These are phyloP conservation scores for Backusella parvicylindrica DNA, from an alignment of 192 early-diverging fungal genomes.

Conservation along the genomic window DNA sequence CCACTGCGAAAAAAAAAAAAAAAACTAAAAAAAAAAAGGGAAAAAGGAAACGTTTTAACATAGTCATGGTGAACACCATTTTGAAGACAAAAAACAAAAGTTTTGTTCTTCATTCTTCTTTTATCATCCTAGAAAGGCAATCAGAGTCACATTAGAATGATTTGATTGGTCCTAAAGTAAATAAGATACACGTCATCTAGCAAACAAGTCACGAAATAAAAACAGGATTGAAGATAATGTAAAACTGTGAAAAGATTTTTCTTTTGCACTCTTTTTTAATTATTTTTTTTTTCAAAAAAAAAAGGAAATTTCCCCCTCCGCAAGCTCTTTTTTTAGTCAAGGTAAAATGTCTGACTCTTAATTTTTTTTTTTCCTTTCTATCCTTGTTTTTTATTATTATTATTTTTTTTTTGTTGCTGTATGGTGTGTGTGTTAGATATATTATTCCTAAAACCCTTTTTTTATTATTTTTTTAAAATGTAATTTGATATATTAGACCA, in stretches of 20 bases:
- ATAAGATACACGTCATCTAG: background rate
- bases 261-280: background rate
- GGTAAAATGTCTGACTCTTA: background rate
- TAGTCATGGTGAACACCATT: background rate
- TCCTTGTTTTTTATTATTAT: background rate
- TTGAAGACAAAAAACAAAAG: background rate
- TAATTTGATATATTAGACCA: background rate
- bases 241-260: background rate
- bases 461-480: background rate
- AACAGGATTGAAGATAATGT: background rate
- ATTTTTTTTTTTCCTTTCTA: background rate
- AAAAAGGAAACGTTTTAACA: background rate
- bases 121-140: background rate
- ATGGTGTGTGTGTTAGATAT: no score
- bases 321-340: background rate
- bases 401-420: background rate
- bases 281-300: background rate
- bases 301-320: background rate
- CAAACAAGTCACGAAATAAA: background rate
- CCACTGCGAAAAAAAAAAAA: background rate
- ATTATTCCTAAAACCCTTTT: background rate
- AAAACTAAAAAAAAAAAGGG: background rate
- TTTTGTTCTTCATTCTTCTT: background rate
- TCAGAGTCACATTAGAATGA: background rate
- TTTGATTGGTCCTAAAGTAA: background rate